These are phyloP conservation scores for Coprinopsis cinerea DNA, from an alignment of 768 basidiomycete genomes.

Conservation along the genomic window DNA sequence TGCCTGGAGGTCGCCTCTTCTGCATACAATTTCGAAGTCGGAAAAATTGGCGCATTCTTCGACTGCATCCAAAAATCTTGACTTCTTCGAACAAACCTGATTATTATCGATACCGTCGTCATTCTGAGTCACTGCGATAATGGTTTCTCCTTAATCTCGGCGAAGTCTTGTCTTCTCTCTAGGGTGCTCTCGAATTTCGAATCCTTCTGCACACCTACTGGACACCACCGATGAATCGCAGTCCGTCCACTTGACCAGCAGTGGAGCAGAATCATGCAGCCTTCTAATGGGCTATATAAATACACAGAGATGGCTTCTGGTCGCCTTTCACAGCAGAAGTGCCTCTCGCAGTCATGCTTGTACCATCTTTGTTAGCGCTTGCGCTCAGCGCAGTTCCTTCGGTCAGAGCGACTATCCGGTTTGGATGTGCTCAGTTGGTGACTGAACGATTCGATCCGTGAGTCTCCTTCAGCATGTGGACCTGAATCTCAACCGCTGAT, in stretches of 20 bases:
- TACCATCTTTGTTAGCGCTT: not conserved
- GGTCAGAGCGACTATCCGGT: constrained; percentile 9
- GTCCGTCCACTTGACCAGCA: too few relatives aligned
- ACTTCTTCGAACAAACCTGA: not conserved
- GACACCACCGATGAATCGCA: too few relatives aligned
- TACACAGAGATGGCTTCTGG: too few relatives aligned
- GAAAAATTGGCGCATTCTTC: not conserved
- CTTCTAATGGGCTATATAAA: too few relatives aligned
- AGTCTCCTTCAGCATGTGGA: not conserved
- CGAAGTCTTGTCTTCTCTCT: not conserved
- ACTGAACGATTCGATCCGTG: constrained; percentile 11
- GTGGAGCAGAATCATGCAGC: too few relatives aligned
- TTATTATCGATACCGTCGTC: not conserved
- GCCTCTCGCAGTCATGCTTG: too few relatives aligned
- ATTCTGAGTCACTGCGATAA: not conserved
- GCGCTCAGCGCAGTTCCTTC: not conserved
- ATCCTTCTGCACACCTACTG: too few relatives aligned
- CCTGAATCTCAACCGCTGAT: not conserved
- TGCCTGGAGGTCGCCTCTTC: not conserved
- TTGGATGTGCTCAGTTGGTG: constrained; percentile 9
- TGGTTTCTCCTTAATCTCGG: not conserved
- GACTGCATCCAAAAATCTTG: too few relatives aligned
- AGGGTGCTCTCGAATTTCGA: too few relatives aligned
- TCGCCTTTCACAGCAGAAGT: too few relatives aligned
- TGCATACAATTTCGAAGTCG: not conserved